phyloP scores from a whole-genome alignment of 2,329 filamentous ascomycete genomes.

The Alternaria triticina region DNA sequence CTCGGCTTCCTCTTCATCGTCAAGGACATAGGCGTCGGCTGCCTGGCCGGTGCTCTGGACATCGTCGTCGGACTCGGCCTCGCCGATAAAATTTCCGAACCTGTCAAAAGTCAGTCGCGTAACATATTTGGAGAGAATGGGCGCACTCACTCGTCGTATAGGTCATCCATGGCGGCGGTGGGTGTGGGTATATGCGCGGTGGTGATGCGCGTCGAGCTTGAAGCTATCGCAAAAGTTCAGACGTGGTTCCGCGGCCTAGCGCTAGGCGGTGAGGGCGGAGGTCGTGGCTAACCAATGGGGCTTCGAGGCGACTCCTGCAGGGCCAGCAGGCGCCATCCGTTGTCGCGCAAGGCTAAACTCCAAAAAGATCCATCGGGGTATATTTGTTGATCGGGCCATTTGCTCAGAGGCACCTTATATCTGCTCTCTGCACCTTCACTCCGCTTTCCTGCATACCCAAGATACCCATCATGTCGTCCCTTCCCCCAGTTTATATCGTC shows the following conservation, averaged over 20 bases:
- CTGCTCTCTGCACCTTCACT: conserved; percentile 8
- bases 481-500: conserved; percentile 94
- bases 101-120: conserved; percentile 54
- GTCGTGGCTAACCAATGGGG: conserved; percentile 19
- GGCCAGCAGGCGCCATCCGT: not conserved
- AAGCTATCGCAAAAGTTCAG: conserved; percentile 38
- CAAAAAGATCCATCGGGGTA: conserved; percentile 19
- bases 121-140: not conserved
- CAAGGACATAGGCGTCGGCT: conserved; percentile 79
- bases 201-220: conserved; percentile 28
- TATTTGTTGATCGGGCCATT: not conserved
- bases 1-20: conserved; percentile 57
- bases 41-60: conserved; percentile 77
- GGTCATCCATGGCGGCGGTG: conserved; percentile 77
- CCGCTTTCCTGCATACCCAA: conserved; percentile 5
- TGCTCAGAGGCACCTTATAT: not conserved
- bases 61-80: conserved; percentile 88
- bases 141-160: conserved; percentile 83
- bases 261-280: conserved; percentile 33
- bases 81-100: conserved; percentile 98
- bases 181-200: conserved; percentile 17
- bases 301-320: not conserved
- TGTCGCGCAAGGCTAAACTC: conserved; percentile 20
- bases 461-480: conserved; percentile 70
- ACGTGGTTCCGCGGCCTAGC: conserved; percentile 22